Evolutionary conservation across 306 rosid genomes (phyloP).

Genomic region (Cicer cuneatum): DNA sequence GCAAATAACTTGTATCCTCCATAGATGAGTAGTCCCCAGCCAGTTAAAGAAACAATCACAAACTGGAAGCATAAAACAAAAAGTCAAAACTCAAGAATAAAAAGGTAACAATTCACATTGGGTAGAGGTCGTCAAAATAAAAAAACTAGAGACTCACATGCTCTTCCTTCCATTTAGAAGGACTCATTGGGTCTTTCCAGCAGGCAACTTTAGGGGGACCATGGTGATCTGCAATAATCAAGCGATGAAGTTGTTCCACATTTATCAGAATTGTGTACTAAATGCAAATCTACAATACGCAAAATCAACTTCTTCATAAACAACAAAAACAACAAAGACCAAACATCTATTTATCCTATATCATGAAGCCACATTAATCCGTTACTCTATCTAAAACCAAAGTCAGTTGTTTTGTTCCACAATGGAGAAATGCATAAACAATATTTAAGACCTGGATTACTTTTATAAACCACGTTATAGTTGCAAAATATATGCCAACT

Average conservation of each 20-base stretch:
- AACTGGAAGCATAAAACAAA: conserved; percentile 62
- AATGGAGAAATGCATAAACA: conserved; percentile 6
- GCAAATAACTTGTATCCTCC: conserved; percentile 71
- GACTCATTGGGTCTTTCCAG: conserved; percentile 92
- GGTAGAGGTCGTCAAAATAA: conserved; percentile 28
- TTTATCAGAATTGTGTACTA: neutral
- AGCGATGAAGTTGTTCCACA: conserved; percentile 30
- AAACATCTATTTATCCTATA: neutral
- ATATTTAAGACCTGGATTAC: conserved; percentile 20
- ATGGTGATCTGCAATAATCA: conserved; percentile 78
- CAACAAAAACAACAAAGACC: conserved; percentile 11
- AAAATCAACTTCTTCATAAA: conserved; percentile 21
- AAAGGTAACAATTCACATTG: conserved; percentile 6
- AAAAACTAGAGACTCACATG: conserved; percentile 68
- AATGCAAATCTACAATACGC: neutral
- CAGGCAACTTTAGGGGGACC: conserved; percentile 72
- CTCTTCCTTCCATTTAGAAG: conserved; percentile 98
- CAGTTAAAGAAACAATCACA: conserved; percentile 76
- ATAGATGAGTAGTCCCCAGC: conserved; percentile 80
- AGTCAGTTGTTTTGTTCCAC: neutral
- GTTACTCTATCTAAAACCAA: conserved; percentile 11
- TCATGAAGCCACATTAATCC: conserved; percentile 14
- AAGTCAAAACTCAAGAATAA: conserved; percentile 37
- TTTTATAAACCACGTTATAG: neutral
- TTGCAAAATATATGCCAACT: neutral